These are phyloP conservation scores for Lactarius psammicola DNA, from an alignment of 768 basidiomycete species.

Conservation along the genomic window DNA sequence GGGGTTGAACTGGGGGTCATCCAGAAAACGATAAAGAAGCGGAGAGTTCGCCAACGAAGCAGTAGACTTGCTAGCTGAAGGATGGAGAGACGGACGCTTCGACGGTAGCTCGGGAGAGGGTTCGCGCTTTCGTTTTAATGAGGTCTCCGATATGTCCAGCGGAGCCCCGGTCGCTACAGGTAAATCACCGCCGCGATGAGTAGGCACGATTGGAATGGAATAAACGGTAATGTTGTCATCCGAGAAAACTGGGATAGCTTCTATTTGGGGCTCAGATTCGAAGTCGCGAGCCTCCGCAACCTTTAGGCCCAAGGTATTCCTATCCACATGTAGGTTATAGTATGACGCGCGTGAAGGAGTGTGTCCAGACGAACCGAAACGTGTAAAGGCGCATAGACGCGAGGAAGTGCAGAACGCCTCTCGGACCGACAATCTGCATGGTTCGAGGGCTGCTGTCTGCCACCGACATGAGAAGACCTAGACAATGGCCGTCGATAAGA, in stretches of 20 bases:
- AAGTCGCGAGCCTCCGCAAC: constrained; percentile 44
- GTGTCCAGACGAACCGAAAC: constrained; percentile 50
- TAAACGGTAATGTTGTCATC: constrained; percentile 68
- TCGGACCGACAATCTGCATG: constrained; percentile 68
- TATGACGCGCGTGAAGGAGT: not conserved
- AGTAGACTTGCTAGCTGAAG: not conserved
- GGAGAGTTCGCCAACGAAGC: not conserved
- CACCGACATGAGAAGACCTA: constrained; percentile 76
- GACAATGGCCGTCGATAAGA: not conserved
- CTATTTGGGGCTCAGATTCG: constrained; percentile 30
- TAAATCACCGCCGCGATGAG: not conserved
- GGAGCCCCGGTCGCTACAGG: not conserved
- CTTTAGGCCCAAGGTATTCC: constrained; percentile 51
- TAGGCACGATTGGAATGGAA: constrained; percentile 47
- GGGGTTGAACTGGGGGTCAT: constrained; percentile 34
- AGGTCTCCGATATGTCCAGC: constrained; percentile 19
- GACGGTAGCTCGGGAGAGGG: constrained; percentile 28
- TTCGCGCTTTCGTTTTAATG: constrained; percentile 36
- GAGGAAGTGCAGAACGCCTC: constrained; percentile 65
- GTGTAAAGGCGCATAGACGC: constrained; percentile 69
- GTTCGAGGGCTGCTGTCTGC: constrained; percentile 65
- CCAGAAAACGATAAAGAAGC: constrained; percentile 32
- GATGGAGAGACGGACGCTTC: constrained; percentile 28
- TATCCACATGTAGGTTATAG: constrained; percentile 30
- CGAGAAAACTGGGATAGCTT: constrained; percentile 48